Evolutionary conservation across 2,329 filamentous ascomycete genomes (phyloP), one percentile per base, ranked within the genome.

Genomic region (Ophiostoma ips): DNA sequence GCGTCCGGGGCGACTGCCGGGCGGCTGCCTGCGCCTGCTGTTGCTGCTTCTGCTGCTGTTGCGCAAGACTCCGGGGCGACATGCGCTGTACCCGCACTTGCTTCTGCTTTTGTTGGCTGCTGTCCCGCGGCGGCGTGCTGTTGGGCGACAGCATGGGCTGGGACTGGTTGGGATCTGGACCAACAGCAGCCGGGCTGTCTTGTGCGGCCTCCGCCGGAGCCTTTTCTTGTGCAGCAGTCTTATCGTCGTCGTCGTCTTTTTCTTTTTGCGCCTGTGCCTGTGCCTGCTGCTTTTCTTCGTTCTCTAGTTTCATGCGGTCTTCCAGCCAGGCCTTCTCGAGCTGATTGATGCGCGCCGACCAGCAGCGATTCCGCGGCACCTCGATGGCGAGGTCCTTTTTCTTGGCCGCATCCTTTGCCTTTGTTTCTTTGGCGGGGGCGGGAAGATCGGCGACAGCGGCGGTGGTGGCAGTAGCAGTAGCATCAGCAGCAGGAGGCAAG

Each of bases 331-430:
- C 57, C 53, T 61, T 61, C 41, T 66, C 64, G 7, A 66, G 51
- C 49, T 65, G 62, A 33, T 74, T 69, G 12, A 75, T 64, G 51
- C 69, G 68, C 63, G 71, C 70, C 4, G 69, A 68, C 49, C 76
- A 63, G 56, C 74, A 77, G 43, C 66, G 64, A 34, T 70, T 65
- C 18, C 68, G 64, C 2, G 71, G 65, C 0, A 67, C 64, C 53
- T 66, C 66, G 18, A 72, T 67, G 0, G 70, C 70, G 13, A 73
- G 56, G 1, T 56, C 54, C 16, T 50, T 52, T 15, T 53, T 36
- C 36, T 49, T 52, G 11, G 53, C 53, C 3, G 40, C 36, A 13
- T 55, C 51, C 2, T 37, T 18, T 3, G 55, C 55, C 45, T 49
- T 47, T n/a, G 43, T 21, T 18, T 43, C 19, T n/a, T 36, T 30